Conservation (phyloP, 140 eudicot species). For the Senecio squalidus region DNA sequence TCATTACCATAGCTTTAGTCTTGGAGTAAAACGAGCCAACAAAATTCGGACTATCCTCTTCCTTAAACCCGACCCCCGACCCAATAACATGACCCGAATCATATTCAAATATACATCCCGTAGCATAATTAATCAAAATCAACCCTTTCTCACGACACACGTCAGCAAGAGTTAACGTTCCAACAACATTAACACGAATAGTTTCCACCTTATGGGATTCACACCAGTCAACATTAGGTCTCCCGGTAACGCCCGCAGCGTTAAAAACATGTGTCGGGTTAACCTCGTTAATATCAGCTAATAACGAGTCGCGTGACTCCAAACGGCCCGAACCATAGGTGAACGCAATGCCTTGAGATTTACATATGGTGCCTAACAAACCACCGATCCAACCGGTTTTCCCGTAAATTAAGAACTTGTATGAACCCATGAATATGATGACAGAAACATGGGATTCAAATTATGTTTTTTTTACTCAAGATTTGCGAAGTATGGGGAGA, state of each 20-base stretch:
- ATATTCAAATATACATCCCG: constrained; percentile 38
- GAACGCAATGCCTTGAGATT: too few species aligned
- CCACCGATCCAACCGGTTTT: too few species aligned
- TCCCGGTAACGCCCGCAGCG: constrained; percentile 34
- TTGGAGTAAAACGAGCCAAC: constrained; percentile 40
- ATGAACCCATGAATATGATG: too few species aligned
- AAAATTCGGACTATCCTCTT: constrained; percentile 43
- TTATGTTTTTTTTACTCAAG: too few species aligned
- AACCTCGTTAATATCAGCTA: too few species aligned
- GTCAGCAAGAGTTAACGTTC: constrained; percentile 38
- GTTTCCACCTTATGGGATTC: constrained; percentile 37
- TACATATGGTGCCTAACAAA: too few species aligned
- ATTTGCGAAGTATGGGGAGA: too few species aligned
- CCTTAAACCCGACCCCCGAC: constrained; percentile 42
- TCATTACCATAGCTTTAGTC: constrained; percentile 44
- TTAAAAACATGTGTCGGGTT: neutral
- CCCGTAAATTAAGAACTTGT: too few species aligned
- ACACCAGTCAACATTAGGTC: constrained; percentile 44
- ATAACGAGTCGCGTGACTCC: too few species aligned
- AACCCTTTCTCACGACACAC: constrained; percentile 38
- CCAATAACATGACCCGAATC: constrained; percentile 36
- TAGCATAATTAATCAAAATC: constrained; percentile 32
- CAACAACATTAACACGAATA: constrained; percentile 31
- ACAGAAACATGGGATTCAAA: too few species aligned
- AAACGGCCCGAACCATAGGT: too few species aligned